Base-by-base conservation (phyloP, 345 rosid genomes). In the Hirschfeldia incana region DNA sequence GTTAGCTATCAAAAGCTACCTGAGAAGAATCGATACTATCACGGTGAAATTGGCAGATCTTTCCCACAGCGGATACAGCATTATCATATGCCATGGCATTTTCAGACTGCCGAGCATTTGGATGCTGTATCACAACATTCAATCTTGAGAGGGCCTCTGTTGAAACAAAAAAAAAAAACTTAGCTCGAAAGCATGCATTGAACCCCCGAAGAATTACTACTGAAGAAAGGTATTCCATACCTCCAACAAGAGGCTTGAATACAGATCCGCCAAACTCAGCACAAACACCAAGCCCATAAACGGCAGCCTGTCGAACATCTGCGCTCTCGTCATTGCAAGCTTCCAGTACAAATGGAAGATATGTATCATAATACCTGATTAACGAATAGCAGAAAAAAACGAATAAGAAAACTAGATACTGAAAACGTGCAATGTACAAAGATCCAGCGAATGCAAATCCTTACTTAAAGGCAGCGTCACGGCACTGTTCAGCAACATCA, bases 261-360 rank as follows among this genome's bases (percentile, higher is more conserved):
- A 86, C 87, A 32, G 92, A 77, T 46, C 97, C 94, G 10, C 99
- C 99, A 82, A 91, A 90, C 86, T 96, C 99, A n/a, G 98, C 97
- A 89, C 99, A 96, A 74, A 96, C 98, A 82, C 99, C 99, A 65
- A 96, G 94, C 73, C 99, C 99, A 80, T 96, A 96, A 26, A 96
- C 99, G 2, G 99, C 99, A 37, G 99, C 99, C 98, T 96, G 98
- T 73, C 99, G 90, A 81, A 96, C 97, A 81, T 96, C 99, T 34
- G 96, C 85, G 78, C 86, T 92, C 78, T 87, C 94, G 72, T 96
- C 99, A 73, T 89, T 96, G 88, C 97, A 93, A 63, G 99, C 99
- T 88, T 96, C 99, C 87, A 96, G 85, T 80, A 93, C 83, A 82
- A 96, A 96, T 44, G 98, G 99, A 81, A 96, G 98, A 84, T 82